Conservation (phyloP, 345 rosid genomes). For the Heritiera fomes region DNA sequence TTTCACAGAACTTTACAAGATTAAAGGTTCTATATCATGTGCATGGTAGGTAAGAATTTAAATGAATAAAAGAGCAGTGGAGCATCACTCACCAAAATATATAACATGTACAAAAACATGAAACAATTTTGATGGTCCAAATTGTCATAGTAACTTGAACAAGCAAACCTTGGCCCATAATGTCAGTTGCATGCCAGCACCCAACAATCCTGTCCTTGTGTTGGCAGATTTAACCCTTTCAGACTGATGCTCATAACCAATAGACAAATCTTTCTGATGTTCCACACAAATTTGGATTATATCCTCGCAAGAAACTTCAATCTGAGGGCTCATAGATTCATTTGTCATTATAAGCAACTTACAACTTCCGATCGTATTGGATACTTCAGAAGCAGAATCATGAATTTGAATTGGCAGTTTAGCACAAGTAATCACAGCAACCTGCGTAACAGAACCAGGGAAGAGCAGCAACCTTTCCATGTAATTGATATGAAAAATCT, state of each 20-base stretch:
- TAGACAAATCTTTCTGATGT: constrained; percentile 36
- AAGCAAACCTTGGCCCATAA: constrained; percentile 42
- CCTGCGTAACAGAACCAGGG: constrained; percentile 53
- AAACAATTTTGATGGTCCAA: neutral
- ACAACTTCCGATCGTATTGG: constrained; percentile 34
- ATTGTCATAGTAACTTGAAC: constrained; percentile 8
- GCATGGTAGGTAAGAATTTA: neutral
- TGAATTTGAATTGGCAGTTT: constrained; percentile 27
- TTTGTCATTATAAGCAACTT: constrained; percentile 53
- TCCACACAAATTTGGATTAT: constrained; percentile 40
- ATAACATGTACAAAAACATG: neutral
- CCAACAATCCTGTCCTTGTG: constrained; percentile 33
- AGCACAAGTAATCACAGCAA: constrained; percentile 48
- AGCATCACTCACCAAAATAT: neutral
- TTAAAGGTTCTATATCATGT: neutral
- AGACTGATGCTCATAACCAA: constrained; percentile 26
- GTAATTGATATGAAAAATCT: constrained; percentile 51
- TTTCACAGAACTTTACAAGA: neutral
- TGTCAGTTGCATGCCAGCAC: constrained; percentile 23
- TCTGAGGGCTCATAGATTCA: constrained; percentile 51
- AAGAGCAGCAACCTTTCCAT: constrained; percentile 60
- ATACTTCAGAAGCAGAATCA: constrained; percentile 34
- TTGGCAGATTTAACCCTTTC: constrained; percentile 25
- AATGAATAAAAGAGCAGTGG: neutral
- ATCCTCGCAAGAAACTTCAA: constrained; percentile 56